Evolutionary conservation across 2,329 filamentous ascomycete species (phyloP).

Genomic region (Epichloe gansuensis): DNA sequence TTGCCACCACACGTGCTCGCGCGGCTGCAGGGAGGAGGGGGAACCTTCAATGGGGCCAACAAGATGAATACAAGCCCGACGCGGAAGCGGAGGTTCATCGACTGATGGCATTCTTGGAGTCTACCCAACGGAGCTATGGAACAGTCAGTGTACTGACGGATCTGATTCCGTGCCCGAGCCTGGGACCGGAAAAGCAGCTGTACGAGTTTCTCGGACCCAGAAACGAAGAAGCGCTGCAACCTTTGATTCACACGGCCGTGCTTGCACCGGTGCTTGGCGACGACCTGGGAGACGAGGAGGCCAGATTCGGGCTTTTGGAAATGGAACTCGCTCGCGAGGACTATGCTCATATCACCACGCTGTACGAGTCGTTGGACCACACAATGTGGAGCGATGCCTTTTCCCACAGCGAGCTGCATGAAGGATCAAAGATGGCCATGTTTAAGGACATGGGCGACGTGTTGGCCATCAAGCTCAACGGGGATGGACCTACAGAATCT

Average conservation of each 20-base stretch:
- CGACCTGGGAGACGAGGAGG: conserved; percentile 21
- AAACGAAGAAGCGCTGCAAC: conserved; percentile 14
- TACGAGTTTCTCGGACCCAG: conserved; percentile 29
- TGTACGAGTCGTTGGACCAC: conserved; percentile 37
- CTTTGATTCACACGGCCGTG: conserved; percentile 22
- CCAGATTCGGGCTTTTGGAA: conserved; percentile 30
- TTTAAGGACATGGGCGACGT: conserved; percentile 38
- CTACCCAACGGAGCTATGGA: conserved; percentile 47
- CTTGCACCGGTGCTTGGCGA: conserved; percentile 19
- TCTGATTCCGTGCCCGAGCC: conserved; percentile 20
- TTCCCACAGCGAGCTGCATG: conserved; percentile 21
- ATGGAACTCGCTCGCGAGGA: conserved; percentile 25
- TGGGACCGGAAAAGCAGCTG: conserved; percentile 29
- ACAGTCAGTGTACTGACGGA: conserved; percentile 36
- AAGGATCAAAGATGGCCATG: conserved; percentile 28
- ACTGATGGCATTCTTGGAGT: conserved; percentile 50
- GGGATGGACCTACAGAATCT: conserved; percentile 27
- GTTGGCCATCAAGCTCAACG: conserved; percentile 33
- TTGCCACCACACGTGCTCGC: conserved; percentile 25
- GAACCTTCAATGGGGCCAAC: conserved; percentile 19
- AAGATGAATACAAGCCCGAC: conserved; percentile 19
- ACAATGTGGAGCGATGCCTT: conserved; percentile 35
- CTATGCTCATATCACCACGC: conserved; percentile 26
- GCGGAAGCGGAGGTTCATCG: conserved; percentile 46
- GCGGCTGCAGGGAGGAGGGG: conserved; percentile 19